phyloP scores from a whole-genome alignment of 2,329 filamentous ascomycete species.

The Calonectria crousiana region DNA sequence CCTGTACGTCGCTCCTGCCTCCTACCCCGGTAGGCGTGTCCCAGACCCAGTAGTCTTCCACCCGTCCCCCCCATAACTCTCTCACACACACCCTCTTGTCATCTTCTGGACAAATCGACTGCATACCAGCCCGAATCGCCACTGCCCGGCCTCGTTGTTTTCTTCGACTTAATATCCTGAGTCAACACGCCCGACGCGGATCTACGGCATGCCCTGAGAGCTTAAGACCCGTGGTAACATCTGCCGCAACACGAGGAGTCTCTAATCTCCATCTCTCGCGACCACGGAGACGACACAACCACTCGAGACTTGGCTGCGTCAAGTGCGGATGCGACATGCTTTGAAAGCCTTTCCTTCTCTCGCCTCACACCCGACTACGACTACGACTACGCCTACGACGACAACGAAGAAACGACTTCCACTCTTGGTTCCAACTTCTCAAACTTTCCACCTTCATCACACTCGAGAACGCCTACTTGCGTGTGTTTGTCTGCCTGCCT shows the following conservation, averaged over 20 bases:
- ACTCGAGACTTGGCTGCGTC: slow-evolving; percentile 33
- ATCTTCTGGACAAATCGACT: slow-evolving; percentile 41
- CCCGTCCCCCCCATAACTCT: slow-evolving; percentile 36
- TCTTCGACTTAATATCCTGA: slow-evolving; percentile 41
- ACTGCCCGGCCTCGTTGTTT: slow-evolving; percentile 42
- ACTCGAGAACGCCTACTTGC: slow-evolving; percentile 22
- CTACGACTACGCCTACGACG: slow-evolving; percentile 34
- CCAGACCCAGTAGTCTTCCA: slow-evolving; percentile 28
- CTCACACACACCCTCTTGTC: slow-evolving; percentile 40
- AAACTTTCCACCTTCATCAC: slow-evolving; percentile 23
- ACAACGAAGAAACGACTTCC: slow-evolving; percentile 26
- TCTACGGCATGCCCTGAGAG: slow-evolving; percentile 43
- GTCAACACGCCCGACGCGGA: slow-evolving; percentile 42
- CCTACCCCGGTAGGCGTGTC: slow-evolving; percentile 29
- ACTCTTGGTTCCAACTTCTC: slow-evolving; percentile 18
- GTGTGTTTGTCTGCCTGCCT: slow-evolving; percentile 27
- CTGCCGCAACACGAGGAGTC: slow-evolving; percentile 40
- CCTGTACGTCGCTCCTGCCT: slow-evolving; percentile 29
- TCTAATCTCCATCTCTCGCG: slow-evolving; percentile 25
- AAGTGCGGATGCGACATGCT: slow-evolving; percentile 42
- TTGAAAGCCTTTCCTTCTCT: slow-evolving; percentile 41
- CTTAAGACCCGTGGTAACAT: slow-evolving; percentile 37
- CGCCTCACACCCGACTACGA: slow-evolving; percentile 29
- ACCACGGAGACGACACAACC: slow-evolving; percentile 28
- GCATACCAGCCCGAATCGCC: slow-evolving; percentile 46